Evolutionary conservation across 2,329 filamentous ascomycete species (phyloP).

Genomic region (Botrytis galanthina): DNA sequence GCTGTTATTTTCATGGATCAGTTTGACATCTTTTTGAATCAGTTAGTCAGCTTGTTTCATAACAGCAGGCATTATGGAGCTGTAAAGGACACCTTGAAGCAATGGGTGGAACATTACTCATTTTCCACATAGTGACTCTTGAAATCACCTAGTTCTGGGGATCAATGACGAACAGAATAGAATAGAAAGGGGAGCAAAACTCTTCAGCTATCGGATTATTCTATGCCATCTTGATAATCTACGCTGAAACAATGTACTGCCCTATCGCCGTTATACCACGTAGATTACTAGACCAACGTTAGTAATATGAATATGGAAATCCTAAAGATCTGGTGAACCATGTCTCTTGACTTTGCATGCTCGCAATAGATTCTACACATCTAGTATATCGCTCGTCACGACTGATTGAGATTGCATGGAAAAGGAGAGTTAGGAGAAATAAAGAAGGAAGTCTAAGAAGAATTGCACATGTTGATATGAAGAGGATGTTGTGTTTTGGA

Average conservation of each 20-base stretch:
- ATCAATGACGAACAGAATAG: neutral
- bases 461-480: neutral
- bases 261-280: neutral
- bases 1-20: neutral
- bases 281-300: neutral
- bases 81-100: neutral
- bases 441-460: neutral
- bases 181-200: neutral
- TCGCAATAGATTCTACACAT: neutral
- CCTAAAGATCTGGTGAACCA: neutral
- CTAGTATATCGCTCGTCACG: neutral
- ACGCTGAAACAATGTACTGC: neutral
- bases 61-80: neutral
- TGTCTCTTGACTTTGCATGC: neutral
- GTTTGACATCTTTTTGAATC: neutral
- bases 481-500: neutral
- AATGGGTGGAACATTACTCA: neutral
- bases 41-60: neutral
- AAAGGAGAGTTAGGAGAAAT: neutral
- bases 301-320: neutral
- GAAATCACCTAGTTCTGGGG: neutral
- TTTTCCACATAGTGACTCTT: neutral
- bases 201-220: neutral
- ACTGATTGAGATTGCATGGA: neutral
- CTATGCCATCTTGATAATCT: neutral